Conservation (phyloP, 2,329 filamentous ascomycete genomes). For the Epichloe glyceriae region DNA sequence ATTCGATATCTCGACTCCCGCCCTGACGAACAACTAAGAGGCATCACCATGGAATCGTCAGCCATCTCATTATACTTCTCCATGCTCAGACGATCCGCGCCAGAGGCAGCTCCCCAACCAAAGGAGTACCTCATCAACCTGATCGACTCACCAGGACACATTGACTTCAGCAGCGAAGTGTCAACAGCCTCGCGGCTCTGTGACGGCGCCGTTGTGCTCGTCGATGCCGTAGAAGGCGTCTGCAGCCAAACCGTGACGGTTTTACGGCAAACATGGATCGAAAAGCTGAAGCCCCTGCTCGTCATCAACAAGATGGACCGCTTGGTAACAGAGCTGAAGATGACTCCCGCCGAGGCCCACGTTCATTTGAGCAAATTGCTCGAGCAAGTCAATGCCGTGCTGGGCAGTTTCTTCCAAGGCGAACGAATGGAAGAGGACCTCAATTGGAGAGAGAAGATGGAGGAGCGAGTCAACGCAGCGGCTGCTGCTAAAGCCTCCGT, state of each 20-base stretch:
- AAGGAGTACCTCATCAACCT: conserved; percentile 94
- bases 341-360: conserved; percentile 83
- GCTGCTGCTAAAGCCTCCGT: conserved; percentile 46
- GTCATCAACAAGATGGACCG: conserved; percentile 99
- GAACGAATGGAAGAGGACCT: conserved; percentile 98
- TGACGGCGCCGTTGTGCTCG: conserved; percentile 85
- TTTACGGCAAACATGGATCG: conserved; percentile 84
- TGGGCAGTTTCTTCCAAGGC: conserved; percentile 94
- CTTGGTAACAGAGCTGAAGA: conserved; percentile 83
- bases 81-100: conserved; percentile 61
- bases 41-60: conserved; percentile 99
- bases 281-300: conserved; percentile 85
- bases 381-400: conserved; percentile 92
- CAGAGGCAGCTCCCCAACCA: conserved; percentile 54
- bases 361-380: conserved; percentile 77
- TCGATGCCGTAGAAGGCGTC: conserved; percentile 94
- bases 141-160: conserved; percentile 95
- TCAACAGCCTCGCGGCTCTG: conserved; percentile 90
- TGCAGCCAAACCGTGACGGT: conserved; percentile 98
- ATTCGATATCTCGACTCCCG: conserved; percentile 94
- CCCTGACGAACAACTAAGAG: conserved; percentile 87
- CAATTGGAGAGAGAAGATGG: conserved; percentile 87
- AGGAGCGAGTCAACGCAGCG: conserved; percentile 66
- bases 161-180: conserved; percentile 97
- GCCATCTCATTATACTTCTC: conserved; percentile 96